Evolutionary conservation across 495 filamentous ascomycete genomes (phyloP), one percentile per base, ranked within the genome.

Genomic region (Penicillium nucicola): DNA sequence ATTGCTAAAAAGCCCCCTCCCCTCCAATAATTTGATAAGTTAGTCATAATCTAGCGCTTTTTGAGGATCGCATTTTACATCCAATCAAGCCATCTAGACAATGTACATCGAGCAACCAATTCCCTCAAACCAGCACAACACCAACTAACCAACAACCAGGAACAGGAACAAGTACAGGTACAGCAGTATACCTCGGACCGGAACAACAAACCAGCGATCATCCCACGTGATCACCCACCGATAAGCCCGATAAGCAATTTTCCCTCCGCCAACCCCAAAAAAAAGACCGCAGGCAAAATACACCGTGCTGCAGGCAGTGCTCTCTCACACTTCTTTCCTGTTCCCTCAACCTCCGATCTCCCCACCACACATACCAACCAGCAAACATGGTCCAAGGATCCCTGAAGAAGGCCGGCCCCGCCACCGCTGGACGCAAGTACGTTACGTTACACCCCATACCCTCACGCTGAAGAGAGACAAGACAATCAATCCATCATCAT

Each of bases 241-340:
- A 48, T 48, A 48, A 48, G 48, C 30, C 2, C 31, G 41, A 43
- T 48, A 48, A 48, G 46, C 28, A 48, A 36, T 19, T 41, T 50
- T 50, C 49, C 41, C 52, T 52, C 43, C 47, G 25, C 33, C 53
- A 52, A 55, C 51, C 15, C 31, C 45, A 20, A 17, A 45, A 28
- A 40, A 44, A 17, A 30, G 43, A 12, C 33, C 41, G 18, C 30
- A 53, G 32, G 14, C 23, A 35, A 48, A 40, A 9, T 18, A 41
- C 36, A 41, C 44, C 40, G 62, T 66, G 57, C 65, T 68, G 67
- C 67, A 52, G 67, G 65, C 67, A 61, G 57, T 63, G 58, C 48
- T 42, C 22, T 15, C 11, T 30, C 11, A 11, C 8, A 12, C 14
- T 6, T 41, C 13, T 19, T 42, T 25, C n/a, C 15, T 33, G 9